Base-by-base conservation (phyloP, 2,329 filamentous ascomycete genomes). In the Dactylellina leptospora region DNA sequence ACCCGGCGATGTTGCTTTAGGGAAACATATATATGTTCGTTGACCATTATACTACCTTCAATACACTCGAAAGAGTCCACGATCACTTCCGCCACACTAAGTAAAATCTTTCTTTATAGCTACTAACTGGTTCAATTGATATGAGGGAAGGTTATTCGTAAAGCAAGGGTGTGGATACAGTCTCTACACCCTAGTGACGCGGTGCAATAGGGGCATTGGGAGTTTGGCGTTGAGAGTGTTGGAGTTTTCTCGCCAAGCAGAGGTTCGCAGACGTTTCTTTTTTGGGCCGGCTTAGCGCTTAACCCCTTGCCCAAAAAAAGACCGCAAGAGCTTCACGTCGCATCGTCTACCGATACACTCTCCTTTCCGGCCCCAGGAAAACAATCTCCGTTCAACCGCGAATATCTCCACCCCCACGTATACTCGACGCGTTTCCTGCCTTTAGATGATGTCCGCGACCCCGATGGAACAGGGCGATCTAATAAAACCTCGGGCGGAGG, bases 401-500 rank as follows among this genome's bases (percentile, higher is more conserved):
- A 64, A 64, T 72, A 64, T 60, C 53, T 53, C 68, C 42, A 59
- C 68, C 44, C 59, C 68, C 45, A 72, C 68, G 27, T 40, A 54
- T 54, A 4, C 18, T 54, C 53, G 59, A 72, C 68, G 68, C 68
- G 68, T 72, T 50, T 53, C 22, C 54, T 51, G 13, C 33, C 38
- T 30, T 20, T 9, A 20, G 47, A 48, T 50, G 45, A n/a, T 20
- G 16, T 55, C 9, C 22, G n/a, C 11, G 22, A 30, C 2, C 22
- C 33, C 22, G 22, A 54, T 36, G 45, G 33, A 64, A 27, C 40
- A 13, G 47, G 38, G 13, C 20, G 42, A 55, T 59, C 36, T 27
- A 64, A 72, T 72, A 72, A 72, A 72, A 72, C 45, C 20, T 60
- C 68, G 68, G 68, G 68, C 68, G 68, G 68, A 64, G 47, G 53